Conservation (phyloP, 2,329 filamentous ascomycete species). For the Byssoonygena ceratinophila region DNA sequence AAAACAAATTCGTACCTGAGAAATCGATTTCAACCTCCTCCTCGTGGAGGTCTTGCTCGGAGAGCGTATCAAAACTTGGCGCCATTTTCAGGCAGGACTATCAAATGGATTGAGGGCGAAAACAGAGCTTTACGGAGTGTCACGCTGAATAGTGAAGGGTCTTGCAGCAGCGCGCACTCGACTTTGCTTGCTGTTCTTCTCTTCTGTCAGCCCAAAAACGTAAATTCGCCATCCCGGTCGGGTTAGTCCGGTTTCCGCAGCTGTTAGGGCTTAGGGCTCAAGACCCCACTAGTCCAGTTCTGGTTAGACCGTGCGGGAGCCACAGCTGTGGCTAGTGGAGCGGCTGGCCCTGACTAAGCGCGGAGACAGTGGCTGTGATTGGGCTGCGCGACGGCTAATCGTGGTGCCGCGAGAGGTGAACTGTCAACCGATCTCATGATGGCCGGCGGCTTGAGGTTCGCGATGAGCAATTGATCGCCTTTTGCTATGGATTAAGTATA, state of each 20-base stretch:
- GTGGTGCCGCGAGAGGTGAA: neutral
- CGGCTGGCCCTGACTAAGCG: neutral
- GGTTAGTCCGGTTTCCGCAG: neutral
- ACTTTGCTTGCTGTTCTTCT: neutral
- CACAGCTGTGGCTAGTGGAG: neutral
- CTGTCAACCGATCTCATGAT: neutral
- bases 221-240: constrained; percentile 7
- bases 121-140: neutral
- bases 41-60: constrained; percentile 83
- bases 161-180: too few species aligned
- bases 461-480: constrained; percentile 1
- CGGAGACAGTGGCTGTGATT: neutral
- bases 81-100: constrained; percentile 68
- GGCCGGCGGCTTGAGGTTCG: neutral
- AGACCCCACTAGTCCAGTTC: neutral
- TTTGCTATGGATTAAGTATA: neutral
- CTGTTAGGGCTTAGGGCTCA: constrained; percentile 10
- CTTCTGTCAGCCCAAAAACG: neutral
- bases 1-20: constrained; percentile 50
- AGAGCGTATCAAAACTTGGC: constrained; percentile 82
- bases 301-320: neutral
- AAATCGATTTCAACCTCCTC: constrained; percentile 91
- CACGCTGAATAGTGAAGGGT: neutral
- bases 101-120: neutral
- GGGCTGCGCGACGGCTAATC: neutral